A percentile compares a stretch with the other conserved stretches of the same genome.
These are phyloP conservation scores for Simplicillium sp. DNA, from an alignment of 2,329 filamentous ascomycete genomes.

Conservation along the genomic window DNA sequence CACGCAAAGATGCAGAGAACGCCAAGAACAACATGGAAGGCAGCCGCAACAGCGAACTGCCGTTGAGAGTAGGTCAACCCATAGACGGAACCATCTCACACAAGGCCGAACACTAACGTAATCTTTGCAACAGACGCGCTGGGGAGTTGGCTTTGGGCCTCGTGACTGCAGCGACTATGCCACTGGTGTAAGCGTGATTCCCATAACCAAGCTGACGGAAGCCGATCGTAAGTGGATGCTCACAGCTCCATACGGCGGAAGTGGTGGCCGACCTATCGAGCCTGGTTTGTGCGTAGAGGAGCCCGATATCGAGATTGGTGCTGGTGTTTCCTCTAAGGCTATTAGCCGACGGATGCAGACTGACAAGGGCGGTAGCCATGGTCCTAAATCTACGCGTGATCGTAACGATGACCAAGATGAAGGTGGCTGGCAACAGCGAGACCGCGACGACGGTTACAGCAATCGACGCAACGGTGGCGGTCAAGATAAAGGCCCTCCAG, in stretches of 20 bases:
- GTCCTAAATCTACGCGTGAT: constrained; percentile 51
- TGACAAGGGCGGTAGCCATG: constrained; percentile 55
- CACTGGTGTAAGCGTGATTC: constrained; percentile 86
- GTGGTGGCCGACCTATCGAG: constrained; percentile 72
- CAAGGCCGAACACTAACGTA: constrained; percentile 13
- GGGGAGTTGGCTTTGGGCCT: constrained; percentile 95
- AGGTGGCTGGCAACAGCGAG: constrained; percentile 14
- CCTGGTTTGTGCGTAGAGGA: constrained; percentile 86
- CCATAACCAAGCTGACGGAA: constrained; percentile 85
- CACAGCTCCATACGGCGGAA: constrained; percentile 86
- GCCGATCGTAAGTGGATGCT: constrained; percentile 97
- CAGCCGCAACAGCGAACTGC: constrained; percentile 59
- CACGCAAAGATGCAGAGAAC: constrained; percentile 69
- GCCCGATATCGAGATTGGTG: constrained; percentile 96
- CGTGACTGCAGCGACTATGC: constrained; percentile 95
- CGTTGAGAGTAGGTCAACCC: constrained; percentile 53
- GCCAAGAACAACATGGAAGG: constrained; percentile 87
- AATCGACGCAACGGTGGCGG: constrained; percentile 7
- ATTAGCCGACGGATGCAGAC: constrained; percentile 62
- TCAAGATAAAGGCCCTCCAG: constrained; percentile 10
- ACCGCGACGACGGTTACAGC: constrained; percentile 10
- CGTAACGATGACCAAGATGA: constrained; percentile 9
- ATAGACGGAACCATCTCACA: too few relatives aligned
- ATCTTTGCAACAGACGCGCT: constrained; percentile 59
- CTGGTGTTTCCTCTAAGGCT: constrained; percentile 91